Conservation (phyloP, 2,329 filamentous ascomycete species). For the Aspergillus versicolor region DNA sequence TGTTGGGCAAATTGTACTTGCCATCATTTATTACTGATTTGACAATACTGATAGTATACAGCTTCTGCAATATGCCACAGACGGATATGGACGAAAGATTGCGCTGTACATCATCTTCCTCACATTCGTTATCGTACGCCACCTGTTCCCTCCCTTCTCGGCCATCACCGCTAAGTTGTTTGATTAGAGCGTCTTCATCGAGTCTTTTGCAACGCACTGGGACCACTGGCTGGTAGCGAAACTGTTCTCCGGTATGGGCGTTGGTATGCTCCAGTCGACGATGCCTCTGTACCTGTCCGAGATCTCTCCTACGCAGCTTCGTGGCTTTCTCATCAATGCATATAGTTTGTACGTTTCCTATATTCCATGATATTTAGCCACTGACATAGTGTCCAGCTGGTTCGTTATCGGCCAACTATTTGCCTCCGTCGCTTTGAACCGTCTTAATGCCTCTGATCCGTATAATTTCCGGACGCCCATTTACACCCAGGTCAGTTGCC, state of each 20-base stretch:
- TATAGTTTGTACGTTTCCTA: constrained; percentile 37
- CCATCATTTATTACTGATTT: background rate
- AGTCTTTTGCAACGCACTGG: constrained; percentile 40
- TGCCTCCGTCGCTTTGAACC: constrained; percentile 43
- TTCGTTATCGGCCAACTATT: constrained; percentile 46
- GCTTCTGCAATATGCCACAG: constrained; percentile 38
- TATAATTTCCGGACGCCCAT: constrained; percentile 42
- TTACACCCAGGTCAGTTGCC: constrained; percentile 39
- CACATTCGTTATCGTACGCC: constrained; percentile 27
- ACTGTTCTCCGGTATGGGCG: constrained; percentile 40
- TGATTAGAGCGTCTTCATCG: constrained; percentile 36
- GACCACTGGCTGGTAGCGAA: constrained; percentile 42
- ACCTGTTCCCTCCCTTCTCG: background rate
- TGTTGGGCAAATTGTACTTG: constrained; percentile 39
- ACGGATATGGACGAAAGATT: constrained; percentile 36
- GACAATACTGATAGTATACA: background rate
- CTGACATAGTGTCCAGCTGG: constrained; percentile 30
- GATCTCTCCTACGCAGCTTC: constrained; percentile 41
- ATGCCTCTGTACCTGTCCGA: constrained; percentile 46
- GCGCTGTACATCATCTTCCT: constrained; percentile 38
- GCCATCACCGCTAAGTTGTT: background rate
- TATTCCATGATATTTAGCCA: accelerated
- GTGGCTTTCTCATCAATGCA: constrained; percentile 42
- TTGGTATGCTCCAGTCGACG: constrained; percentile 45
- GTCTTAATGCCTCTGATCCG: constrained; percentile 30